phyloP scores from a whole-genome alignment of 352 stramenopile genomes.

The Pythium rishiriense region DNA sequence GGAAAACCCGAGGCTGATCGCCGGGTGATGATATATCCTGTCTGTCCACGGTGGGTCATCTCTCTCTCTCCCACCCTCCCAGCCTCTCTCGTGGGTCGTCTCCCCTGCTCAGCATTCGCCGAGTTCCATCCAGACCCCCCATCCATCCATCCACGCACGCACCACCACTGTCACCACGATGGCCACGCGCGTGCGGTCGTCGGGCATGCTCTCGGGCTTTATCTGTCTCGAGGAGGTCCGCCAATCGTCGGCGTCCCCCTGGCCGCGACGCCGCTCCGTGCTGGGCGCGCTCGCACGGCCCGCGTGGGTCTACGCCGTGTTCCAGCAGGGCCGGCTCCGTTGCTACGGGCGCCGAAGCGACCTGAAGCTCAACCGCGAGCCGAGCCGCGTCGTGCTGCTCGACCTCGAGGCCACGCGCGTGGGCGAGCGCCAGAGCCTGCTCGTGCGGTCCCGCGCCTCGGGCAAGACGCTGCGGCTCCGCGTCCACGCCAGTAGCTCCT shows the following conservation, averaged over 20 bases:
- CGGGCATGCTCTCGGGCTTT: conserved; percentile 18
- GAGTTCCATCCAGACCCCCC: neutral
- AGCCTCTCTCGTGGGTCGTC: neutral
- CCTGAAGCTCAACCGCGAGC: conserved; percentile 22
- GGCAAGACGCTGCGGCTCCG: conserved; percentile 15
- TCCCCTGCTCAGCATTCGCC: neutral
- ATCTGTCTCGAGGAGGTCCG: conserved; percentile 26
- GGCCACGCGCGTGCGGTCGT: neutral
- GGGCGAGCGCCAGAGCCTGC: conserved; percentile 12
- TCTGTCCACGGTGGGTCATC: neutral
- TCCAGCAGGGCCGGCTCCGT: conserved; percentile 9
- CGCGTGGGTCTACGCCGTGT: conserved; percentile 23
- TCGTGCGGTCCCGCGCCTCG: conserved; percentile 5
- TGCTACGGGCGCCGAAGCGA: conserved; percentile 18
- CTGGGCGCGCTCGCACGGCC: conserved; percentile 19
- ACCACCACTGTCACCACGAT: neutral
- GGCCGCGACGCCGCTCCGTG: conserved; percentile 6
- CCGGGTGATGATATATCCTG: neutral
- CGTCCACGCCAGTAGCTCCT: conserved; percentile 12
- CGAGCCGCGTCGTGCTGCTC: conserved; percentile 12
- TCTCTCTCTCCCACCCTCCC: neutral
- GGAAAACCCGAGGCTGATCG: neutral
- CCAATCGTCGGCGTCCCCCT: neutral
- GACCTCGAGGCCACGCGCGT: conserved; percentile 19
- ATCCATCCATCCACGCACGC: too few species aligned